These are phyloP conservation scores for Berberis thunbergii DNA, from an alignment of 164 flowering plant species.

Conservation along the genomic window DNA sequence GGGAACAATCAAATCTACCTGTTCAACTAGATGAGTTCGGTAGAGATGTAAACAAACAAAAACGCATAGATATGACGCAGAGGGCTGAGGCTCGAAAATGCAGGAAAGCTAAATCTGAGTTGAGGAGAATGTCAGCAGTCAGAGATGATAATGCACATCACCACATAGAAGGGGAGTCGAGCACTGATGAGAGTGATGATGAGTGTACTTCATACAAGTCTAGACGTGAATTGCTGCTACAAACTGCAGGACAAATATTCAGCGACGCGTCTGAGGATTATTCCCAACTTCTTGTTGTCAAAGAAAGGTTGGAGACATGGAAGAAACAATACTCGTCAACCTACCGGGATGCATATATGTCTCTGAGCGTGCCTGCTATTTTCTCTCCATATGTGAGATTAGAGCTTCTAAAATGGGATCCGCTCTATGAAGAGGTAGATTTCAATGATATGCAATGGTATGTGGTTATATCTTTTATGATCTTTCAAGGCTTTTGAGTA, in stretches of 20 bases:
- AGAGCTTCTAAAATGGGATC: constrained; percentile 97
- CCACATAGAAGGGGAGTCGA: constrained; percentile 83
- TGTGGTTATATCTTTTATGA: constrained; percentile 2
- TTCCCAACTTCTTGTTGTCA: constrained; percentile 62
- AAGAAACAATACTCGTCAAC: constrained; percentile 54
- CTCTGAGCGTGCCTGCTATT: constrained; percentile 66
- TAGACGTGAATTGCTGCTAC: constrained; percentile 46
- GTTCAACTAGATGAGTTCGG: constrained; percentile 84
- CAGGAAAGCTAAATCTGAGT: constrained; percentile 49
- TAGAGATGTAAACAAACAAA: constrained; percentile 75
- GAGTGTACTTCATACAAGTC: constrained; percentile 66
- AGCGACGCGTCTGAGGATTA: constrained; percentile 82
- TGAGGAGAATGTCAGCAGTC: constrained; percentile 42
- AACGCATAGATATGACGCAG: constrained; percentile 56
- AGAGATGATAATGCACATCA: constrained; percentile 31
- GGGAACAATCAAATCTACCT: constrained; percentile 44
- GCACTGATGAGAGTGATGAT: constrained; percentile 96
- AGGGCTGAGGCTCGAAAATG: constrained; percentile 67
- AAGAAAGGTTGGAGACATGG: constrained; percentile 67
- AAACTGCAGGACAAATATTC: constrained; percentile 65
- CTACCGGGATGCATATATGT: constrained; percentile 87
- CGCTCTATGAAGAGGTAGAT: constrained; percentile 62
- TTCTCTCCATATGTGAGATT: constrained; percentile 90
- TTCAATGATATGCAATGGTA: constrained; percentile 90
- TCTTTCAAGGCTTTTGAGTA: not conserved